phyloP scores from a whole-genome alignment of 345 rosid genomes.

The Rhizophora mangle region DNA sequence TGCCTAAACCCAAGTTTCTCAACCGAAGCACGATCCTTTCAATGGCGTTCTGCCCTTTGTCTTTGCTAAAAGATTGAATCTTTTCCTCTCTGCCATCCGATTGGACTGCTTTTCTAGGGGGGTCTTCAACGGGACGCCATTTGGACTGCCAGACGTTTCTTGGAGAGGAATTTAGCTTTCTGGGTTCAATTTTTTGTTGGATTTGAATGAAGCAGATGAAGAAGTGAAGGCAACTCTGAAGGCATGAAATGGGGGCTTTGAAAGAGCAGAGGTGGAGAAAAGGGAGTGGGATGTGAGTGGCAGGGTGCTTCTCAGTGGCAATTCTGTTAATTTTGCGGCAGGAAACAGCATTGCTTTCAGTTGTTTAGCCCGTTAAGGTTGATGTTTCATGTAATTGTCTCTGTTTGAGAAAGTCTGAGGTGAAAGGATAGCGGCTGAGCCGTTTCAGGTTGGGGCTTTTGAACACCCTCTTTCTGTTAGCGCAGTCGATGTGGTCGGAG shows the following conservation, averaged over 20 bases:
- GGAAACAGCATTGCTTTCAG: conserved; percentile 45
- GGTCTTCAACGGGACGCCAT: conserved; percentile 17
- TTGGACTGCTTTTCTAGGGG: conserved; percentile 17
- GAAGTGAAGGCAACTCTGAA: conserved; percentile 34
- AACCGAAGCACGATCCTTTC: conserved; percentile 83
- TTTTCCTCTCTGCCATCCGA: conserved; percentile 18
- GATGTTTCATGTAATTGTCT: conserved; percentile 16
- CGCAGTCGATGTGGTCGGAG: too few species aligned
- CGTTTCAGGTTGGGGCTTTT: too few species aligned
- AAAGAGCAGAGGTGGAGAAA: conserved; percentile 32
- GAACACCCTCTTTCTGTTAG: too few species aligned
- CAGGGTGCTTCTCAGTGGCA: conserved; percentile 58
- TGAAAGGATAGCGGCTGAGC: neutral
- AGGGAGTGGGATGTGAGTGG: conserved; percentile 45
- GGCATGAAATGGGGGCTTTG: conserved; percentile 33
- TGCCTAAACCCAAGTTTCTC: conserved; percentile 73
- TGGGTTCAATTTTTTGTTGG: conserved; percentile 33
- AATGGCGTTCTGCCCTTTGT: conserved; percentile 62
- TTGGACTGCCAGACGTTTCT: conserved; percentile 56
- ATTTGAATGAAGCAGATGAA: conserved; percentile 23
- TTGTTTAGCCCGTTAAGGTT: neutral
- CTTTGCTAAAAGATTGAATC: conserved; percentile 27
- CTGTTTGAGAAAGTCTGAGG: conserved; percentile 20
- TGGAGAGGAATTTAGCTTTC: conserved; percentile 21
- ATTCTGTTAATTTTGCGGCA: conserved; percentile 57